Conservation (phyloP, 2,329 filamentous ascomycete genomes). For the Ascochyta fabae region DNA sequence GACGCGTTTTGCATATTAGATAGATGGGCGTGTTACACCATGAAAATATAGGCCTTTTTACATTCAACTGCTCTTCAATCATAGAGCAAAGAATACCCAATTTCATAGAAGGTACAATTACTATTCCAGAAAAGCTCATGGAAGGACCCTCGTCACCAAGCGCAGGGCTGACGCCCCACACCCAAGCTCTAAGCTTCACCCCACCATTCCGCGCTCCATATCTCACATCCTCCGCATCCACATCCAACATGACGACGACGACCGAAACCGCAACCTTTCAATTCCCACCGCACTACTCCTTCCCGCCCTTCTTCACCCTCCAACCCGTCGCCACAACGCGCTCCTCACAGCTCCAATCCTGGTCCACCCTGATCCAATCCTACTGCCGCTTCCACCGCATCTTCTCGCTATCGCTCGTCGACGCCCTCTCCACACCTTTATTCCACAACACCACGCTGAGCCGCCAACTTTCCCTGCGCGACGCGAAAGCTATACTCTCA, state of each 20-base stretch:
- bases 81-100: not conserved
- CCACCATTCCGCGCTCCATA: conserved; percentile 1
- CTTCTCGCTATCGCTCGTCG: conserved; percentile 74
- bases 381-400: conserved; percentile 82
- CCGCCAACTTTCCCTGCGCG: conserved; percentile 58
- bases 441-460: conserved; percentile 58
- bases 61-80: not conserved
- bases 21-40: not conserved
- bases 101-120: not conserved
- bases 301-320: conserved; percentile 85
- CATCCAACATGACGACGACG: conserved; percentile 6
- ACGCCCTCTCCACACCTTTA: conserved; percentile 60
- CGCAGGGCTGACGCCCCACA: conserved; percentile 12
- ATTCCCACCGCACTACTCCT: conserved; percentile 66
- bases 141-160: not conserved
- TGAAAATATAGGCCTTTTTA: conserved; percentile 1
- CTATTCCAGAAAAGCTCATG: no score
- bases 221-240: not conserved
- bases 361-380: conserved; percentile 82
- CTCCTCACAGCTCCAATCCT: conserved; percentile 79
- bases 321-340: conserved; percentile 77
- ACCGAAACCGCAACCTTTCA: conserved; percentile 37
- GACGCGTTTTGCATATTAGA: conserved; percentile 10
- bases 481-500: conserved; percentile 61
- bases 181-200: conserved; percentile 11